Base-by-base conservation (phyloP, 768 basidiomycete species). In the Mycena metata region DNA sequence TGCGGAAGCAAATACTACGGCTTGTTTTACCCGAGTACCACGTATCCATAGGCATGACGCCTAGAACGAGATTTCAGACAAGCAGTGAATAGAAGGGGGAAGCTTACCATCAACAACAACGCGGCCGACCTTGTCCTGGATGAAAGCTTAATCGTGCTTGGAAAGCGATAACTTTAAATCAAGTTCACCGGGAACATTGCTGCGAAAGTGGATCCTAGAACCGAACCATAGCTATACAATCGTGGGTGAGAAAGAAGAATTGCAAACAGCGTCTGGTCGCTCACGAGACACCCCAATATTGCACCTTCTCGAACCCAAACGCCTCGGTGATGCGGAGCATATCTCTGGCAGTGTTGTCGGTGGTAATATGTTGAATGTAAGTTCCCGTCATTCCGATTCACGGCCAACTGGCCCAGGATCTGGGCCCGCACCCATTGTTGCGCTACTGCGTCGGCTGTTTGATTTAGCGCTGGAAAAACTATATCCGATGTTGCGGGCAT, bases 161-260 rank as follows among this genome's bases (percentile, higher is more conserved):
- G 19, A 59, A 23, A 19, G 41, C 6, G 26, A 24, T n/a, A 50
- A 15, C n/a, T 57, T 42, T 42, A 46, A 39, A 63, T n/a, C 23
- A 24, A 51, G 23, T 51, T 51, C 23, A 39, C 68, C 26, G 68
- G 68, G 45, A 69, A 64, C 62, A 69, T 58, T 12, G 68, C 50
- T 21, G 68, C 68, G 41, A 69, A 69, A 15, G 68, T 69, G 17
- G 68, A 55, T 16, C 68, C 68, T 33, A 69, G 45, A 17, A 69
- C 62, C 26, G 21, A 49, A 13, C 64, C 64, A 26, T 65, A 65
- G 13, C 63, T 64, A 21, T 33, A 52, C 26, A 49, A 49, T 49
- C 23, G 47, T 49, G n/a, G 47, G 10, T 49, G 47, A 23, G 47
- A 24, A 24, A 49, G 21, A 49, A 56, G 15, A 15, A 39, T 39